Evolutionary conservation across 352 stramenopile genomes (phyloP), one percentile per base, ranked within the genome.

Genomic region (Pelagophyceae sp.): DNA sequence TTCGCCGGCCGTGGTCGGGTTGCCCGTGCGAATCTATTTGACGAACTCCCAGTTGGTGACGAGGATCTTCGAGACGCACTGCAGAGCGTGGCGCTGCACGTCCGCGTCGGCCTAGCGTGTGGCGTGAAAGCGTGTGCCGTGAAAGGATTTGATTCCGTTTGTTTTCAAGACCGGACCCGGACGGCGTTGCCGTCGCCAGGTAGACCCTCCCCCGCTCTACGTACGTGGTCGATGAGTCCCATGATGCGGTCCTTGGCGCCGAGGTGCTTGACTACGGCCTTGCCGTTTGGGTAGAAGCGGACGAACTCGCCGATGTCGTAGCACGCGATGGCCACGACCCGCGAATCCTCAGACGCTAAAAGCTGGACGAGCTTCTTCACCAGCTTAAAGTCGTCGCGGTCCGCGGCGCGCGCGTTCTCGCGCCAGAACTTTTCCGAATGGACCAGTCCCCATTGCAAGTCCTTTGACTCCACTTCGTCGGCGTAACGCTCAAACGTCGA

Each of bases 391-490:
- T 98, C 93, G 77, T 96, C 96, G 80, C 98, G 91, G 79, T 96
- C 95, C 77, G 92, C 91, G 82, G 98, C 94, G 83, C 95, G 95
- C 50, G 94, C 95, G 86, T 99, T 98, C 83, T 99, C 94, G 78
- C 96, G 95, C 93, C 96, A 99, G 83, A 99, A 99, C 75, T 96
- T 96, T 83, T 98, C 94, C 51, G 93, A 98, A 85, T 99, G 95
- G 27, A 96, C 87, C 38, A 96, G 87, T 37, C 95, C 94, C 95
- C 95, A 99, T 84, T 95, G 90, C 5, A 99, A 81, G 61, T 92
- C 87, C 19, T 94, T 94, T 37, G 92, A 96, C 77, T 93, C 90
- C 15, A 98, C 85, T 83, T 98, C 93, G 81, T 96, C 96, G 79
- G 95, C 91, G 82, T 97, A 98, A 17, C 94, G 90, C 82, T 98